These are phyloP conservation scores for Tremella mesenterica DNA, from an alignment of 768 basidiomycete genomes.

Conservation along the genomic window DNA sequence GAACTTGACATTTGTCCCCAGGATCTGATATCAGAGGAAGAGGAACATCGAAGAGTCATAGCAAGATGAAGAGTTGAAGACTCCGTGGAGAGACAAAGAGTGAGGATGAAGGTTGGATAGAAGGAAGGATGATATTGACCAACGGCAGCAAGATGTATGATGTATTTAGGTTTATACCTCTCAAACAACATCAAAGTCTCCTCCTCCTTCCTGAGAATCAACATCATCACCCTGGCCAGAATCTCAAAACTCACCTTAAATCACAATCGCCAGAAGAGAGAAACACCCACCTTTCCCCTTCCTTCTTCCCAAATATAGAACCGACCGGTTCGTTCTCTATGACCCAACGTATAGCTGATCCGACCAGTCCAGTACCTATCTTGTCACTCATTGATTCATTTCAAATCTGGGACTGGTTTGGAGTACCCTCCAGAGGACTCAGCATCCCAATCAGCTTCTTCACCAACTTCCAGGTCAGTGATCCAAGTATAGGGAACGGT, in stretches of 20 bases:
- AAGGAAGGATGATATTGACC: conserved; percentile 49
- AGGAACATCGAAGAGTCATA: not conserved
- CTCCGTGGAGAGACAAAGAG: not conserved
- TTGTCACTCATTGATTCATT: too few species aligned
- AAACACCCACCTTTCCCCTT: conserved; percentile 81
- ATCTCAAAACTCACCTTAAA: conserved; percentile 54
- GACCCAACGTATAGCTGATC: conserved; percentile 68
- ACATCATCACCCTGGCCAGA: not conserved
- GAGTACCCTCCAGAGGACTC: too few species aligned
- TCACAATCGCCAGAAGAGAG: conserved; percentile 70
- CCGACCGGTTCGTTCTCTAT: conserved; percentile 70
- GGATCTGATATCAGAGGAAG: not conserved
- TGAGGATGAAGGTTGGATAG: not conserved
- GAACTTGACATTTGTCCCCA: not conserved
- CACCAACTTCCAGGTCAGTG: too few species aligned
- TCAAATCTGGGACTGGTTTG: too few species aligned
- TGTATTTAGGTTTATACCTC: conserved; percentile 88
- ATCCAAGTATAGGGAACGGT: too few species aligned
- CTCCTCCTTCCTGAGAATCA: conserved; percentile 52
- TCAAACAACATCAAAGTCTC: conserved; percentile 68
- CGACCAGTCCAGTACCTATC: conserved; percentile 67
- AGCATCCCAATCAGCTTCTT: too few species aligned
- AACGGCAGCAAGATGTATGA: conserved; percentile 90
- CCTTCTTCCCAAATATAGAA: conserved; percentile 64
- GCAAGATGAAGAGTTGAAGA: not conserved